Evolutionary conservation across 2,329 filamentous ascomycete species (phyloP), one percentile per base, ranked within the genome.

Genomic region (Diplodia seriata): DNA sequence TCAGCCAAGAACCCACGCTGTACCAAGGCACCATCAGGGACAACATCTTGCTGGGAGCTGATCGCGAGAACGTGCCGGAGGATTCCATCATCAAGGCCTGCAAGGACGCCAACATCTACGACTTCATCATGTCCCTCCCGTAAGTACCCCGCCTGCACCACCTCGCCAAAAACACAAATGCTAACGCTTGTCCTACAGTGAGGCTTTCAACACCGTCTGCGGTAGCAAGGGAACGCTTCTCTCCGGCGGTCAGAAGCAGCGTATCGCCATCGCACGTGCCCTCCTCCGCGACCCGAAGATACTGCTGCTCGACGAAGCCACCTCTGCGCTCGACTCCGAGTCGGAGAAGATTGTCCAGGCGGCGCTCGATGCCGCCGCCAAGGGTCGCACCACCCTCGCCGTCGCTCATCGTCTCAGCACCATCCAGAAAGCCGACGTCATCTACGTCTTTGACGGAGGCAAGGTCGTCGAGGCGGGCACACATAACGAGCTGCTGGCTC

Each of bases 11-110:
- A 77, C 94, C 95, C 0, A 97, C 94, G 0, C 82, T 99, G 0
- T 99, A 97, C 80, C 93, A 97, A 78, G 95, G 94, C 53, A 94
- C 91, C 0, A 92, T 99, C 74, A 87, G 86, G 71, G 94, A 98
- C 40, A 98, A 98, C 76, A 93, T 98, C 70, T 81, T 97, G 5
- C 86, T 98, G 1, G 78, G 77, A 73, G 31, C 77, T 49, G 81
- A 89, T 5, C 80, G 84, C 9, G 86, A 89, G 18, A 82, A 88
- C 31, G 86, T 94, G 1, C 80, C 88, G 0, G 92, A 97, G 70
- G 87, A 89, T 68, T 85, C 87, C 4, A 85, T 97, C 67, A 85
- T 91, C 69, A 86, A 87, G 73, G 93, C 91, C 4, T 96, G 92
- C 82, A 89, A 89, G 68, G 91, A 96, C 76, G 93, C 70, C n/a